Conservation (phyloP, 345 rosid species). For the Nasturtium officinale region DNA sequence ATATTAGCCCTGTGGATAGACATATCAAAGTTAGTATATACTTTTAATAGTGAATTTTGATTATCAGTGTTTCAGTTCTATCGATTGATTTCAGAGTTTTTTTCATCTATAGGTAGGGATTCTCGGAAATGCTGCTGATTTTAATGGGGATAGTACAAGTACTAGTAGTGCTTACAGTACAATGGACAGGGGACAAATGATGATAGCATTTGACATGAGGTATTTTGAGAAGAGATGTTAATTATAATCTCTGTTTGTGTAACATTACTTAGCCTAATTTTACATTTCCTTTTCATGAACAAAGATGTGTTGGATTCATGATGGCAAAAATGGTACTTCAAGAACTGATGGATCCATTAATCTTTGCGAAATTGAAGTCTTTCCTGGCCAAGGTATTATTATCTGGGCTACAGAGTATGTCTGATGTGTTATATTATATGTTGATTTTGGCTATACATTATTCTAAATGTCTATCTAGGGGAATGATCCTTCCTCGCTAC, state of each 20-base stretch:
- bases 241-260: neutral
- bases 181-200: constrained; percentile 79
- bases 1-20: constrained; percentile 91
- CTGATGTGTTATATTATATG: neutral
- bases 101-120: constrained; percentile 66
- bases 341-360: constrained; percentile 87
- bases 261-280: constrained; percentile 17
- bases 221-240: constrained; percentile 33
- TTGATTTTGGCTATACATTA: neutral
- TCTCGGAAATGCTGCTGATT: constrained; percentile 94
- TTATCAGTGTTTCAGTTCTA: constrained; percentile 13
- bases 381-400: constrained; percentile 73
- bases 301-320: constrained; percentile 92
- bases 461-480: constrained; percentile 54
- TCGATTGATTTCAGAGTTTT: constrained; percentile 8
- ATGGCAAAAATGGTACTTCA: constrained; percentile 97
- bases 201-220: constrained; percentile 99
- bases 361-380: constrained; percentile 73
- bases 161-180: constrained; percentile 51
- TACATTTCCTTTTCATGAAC: constrained; percentile 25
- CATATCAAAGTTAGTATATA: constrained; percentile 76
- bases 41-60: neutral
- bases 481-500: constrained; percentile 86
- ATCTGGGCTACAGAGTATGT: neutral
- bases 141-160: constrained; percentile 61